Evolutionary conservation across 768 basidiomycete species (phyloP).

Genomic region (Candolleomyces eurysporus): DNA sequence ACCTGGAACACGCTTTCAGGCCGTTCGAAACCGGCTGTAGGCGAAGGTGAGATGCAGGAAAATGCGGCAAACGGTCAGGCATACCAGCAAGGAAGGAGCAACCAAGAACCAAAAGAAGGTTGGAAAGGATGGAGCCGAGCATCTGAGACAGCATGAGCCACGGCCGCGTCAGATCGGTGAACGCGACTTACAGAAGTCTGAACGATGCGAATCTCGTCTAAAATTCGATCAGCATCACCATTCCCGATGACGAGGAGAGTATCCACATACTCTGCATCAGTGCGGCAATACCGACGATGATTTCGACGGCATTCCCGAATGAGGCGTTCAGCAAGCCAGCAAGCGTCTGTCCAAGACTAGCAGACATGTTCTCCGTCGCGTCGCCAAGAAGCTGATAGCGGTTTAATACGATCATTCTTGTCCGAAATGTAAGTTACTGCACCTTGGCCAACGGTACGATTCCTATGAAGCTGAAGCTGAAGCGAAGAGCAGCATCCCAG

Average conservation of each 20-base stretch:
- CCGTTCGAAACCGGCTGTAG: constrained; percentile 60
- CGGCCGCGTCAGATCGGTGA: not conserved
- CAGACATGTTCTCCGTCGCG: constrained; percentile 78
- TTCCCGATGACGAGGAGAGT: not conserved
- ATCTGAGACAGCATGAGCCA: constrained; percentile 43
- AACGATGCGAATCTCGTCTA: constrained; percentile 83
- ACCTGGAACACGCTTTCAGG: constrained; percentile 72
- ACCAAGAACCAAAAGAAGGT: constrained; percentile 85
- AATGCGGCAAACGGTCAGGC: constrained; percentile 12
- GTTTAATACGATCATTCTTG: constrained; percentile 1
- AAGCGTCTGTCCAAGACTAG: constrained; percentile 78
- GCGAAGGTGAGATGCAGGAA: not conserved
- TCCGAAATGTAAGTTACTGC: constrained; percentile 14
- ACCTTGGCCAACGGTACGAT: constrained; percentile 89
- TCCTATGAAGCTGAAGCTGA: constrained; percentile 74
- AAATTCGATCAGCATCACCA: constrained; percentile 9
- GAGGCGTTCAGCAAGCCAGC: constrained; percentile 86
- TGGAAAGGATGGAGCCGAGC: constrained; percentile 89
- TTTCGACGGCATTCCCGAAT: constrained; percentile 83
- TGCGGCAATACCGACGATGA: constrained; percentile 87
- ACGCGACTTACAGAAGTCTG: constrained; percentile 71
- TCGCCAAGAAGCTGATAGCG: constrained; percentile 65
- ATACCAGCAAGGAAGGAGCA: constrained; percentile 84
- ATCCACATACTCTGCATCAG: constrained; percentile 60
- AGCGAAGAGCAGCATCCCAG: constrained; percentile 79